Base-by-base conservation (phyloP, 1,284 basidiomycete species). In the Phellopilus nigrolimitatus region DNA sequence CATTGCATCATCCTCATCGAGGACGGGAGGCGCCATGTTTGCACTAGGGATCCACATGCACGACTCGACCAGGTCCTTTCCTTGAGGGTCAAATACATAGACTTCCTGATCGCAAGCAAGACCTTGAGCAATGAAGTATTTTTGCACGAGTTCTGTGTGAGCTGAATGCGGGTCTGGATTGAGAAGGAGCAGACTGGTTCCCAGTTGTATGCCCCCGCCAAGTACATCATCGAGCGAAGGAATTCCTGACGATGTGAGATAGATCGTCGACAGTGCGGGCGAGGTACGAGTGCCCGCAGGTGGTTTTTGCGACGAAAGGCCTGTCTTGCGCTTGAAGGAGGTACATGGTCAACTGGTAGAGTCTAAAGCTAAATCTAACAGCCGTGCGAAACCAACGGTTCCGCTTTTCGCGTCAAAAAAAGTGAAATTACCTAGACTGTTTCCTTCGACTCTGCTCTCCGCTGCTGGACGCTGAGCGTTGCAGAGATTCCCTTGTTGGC, bases 181-280 rank as follows among this genome's bases (percentile, higher is more conserved):
- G 34, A 90, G 76, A 36, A 94, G 70, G 28, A 88, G 73, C 34
- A 91, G 67, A 8, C 79, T 77, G 53, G 86, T 88, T 10, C 88
- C 87, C 41, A 95, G 75, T 13, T 95, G 91, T n/a, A 97, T 68
- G 12, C 95, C 95, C 22, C 91, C 92, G 53, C 92, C 93, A 28
- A 98, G 79, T 53, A 98, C 79, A 64, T 99, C 97, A 67, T 99
- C 95, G n/a, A 99, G 75, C 3, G 94, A 93, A 10, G 92, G 82
- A 4, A 98, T 83, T 1, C 95, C 97, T 3, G 91, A 91, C 0
- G 93, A 95, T 15, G 88, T 79, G 55, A 91, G 72, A 33, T 76
- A 66, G 0, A 84, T 82, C 8, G 79, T 73, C 10, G 78, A 70
- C 1, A 84, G 78, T 30, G 77, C 76, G 4, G 83, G 76, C 3